Base-by-base conservation (phyloP, 345 rosid species). In the Xanthoceras sorbifolium region DNA sequence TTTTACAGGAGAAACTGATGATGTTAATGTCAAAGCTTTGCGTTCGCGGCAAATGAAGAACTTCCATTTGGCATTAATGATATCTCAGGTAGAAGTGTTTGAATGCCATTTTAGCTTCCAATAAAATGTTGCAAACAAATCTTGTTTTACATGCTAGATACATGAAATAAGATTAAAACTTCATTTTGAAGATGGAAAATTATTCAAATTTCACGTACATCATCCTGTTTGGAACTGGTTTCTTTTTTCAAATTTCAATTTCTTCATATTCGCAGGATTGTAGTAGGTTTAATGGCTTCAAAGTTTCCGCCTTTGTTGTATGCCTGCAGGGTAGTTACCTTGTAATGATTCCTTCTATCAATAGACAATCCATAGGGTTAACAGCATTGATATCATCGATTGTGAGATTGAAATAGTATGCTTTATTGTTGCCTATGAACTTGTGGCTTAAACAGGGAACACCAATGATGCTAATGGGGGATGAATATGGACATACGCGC, bases 401-500 rank as follows among this genome's bases (percentile, higher is more conserved):
- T 40, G 23, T 26, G 29, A 70, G 68, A 60, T 64, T 59, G 64
- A 31, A 29, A 31, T 79, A 18, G 25, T 65, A 8, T 34, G 34
- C 50, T 34, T 31, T 38, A 36, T 14, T 71, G 23, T 17, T 64
- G 63, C 54, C 48, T 10, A 18, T 83, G 62, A 25, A 73, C 46
- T 60, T 28, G 63, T 26, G 20, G 66, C 73, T 34, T 76, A 73
- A 80, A 31, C 87, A 93, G 98, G 98, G 99, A 76, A 84, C 84
- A 57, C 98, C 98, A 64, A 92, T 95, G 99, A 92, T 92, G 97
- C 82, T 93, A 50, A 95, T 95, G 99, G 98, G 99, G 69, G 99
- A 93, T 76, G 99, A 93, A 73, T 93, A 96, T 63, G 98, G 90
- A 25, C 97, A 96, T 80, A 89, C 98, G 0, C 90, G 97, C 31